Evolutionary conservation across 257 asterid species (phyloP), one percentile per base, ranked within the genome.

Genomic region (Nicotiana sylvestris): DNA sequence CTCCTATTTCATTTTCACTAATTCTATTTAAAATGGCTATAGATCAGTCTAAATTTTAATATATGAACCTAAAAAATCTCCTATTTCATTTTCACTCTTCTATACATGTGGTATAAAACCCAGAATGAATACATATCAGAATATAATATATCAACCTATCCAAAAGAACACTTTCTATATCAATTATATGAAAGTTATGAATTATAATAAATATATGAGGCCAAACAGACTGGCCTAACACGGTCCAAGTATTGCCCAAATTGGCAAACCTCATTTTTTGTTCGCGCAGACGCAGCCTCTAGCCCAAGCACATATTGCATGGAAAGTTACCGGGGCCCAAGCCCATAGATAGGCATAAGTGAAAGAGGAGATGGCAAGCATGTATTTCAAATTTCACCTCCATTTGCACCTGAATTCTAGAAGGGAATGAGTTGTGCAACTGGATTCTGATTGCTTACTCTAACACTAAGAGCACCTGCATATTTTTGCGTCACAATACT

Each of bases 381-480:
- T 72, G 60, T 53, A 70, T 11, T 72, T 72, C 78, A 21, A 65
- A 43, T 21, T 46, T 72, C 60, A 72, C 78, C 60, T 46, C 37
- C 60, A 57, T 72, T 72, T 46, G 60, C 78, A 43, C 60, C 60
- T 72, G 58, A 21, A 4, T 43, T 55, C n/a, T 72, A 72, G 12
- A 43, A 70, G 78, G 78, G 3, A 5, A 70, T 70, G 60, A 70
- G 33, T 43, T 70, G 21, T 39, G 78, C 35, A 70, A 43, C 25
- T 43, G 78, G 35, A 39, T 70, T 70, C 78, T 70, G 33, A 69
- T 69, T 37, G 57, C 77, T 69, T 55, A 39, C 58, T 70, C 78
- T 70, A 70, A 43, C 58, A 55, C 61, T 49, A 21, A 43, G 35
- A 66, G 37, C 78, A 72, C 60, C 39, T 6, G 61, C 61, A 1